These are phyloP conservation scores for Salvia sclarea DNA, from an alignment of 305 asterid species.

Conservation along the genomic window DNA sequence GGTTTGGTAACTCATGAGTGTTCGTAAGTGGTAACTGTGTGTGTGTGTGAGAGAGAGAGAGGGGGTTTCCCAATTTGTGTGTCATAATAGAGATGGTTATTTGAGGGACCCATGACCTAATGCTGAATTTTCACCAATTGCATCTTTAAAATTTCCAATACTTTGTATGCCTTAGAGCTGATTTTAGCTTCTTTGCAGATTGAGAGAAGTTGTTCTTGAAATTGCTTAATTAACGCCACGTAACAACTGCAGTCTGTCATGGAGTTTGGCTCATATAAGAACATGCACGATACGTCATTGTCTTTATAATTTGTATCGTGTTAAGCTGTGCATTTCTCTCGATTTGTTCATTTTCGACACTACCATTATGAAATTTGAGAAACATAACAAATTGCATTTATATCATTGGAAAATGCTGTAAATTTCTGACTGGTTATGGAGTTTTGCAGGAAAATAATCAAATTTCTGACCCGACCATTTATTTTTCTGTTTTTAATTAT, in stretches of 20 bases:
- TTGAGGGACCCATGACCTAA: not conserved
- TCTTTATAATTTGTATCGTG: not conserved
- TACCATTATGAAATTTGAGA: not conserved
- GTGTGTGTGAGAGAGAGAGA: not conserved
- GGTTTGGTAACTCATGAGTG: not conserved
- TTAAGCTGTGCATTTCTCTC: not conserved
- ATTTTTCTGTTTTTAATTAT: not conserved
- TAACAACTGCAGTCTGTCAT: slow-evolving; percentile 19
- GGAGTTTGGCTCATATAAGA: slow-evolving; percentile 35
- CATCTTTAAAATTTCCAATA: not conserved
- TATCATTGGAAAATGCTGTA: not conserved
- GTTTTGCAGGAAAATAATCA: not conserved
- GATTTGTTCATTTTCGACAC: not conserved
- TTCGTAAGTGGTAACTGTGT: no score
- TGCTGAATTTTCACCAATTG: slow-evolving; percentile 2
- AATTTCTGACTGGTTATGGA: not conserved
- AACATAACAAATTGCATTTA: not conserved
- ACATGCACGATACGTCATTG: slow-evolving; percentile 23
- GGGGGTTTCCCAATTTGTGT: not conserved
- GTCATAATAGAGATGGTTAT: not conserved
- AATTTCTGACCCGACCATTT: no score
- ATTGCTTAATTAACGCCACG: not conserved
- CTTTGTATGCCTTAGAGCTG: not conserved
- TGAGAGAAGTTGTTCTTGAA: slow-evolving; percentile 9
- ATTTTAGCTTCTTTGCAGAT: slow-evolving; percentile 27